Conservation (phyloP, 371 early-diverging fungal species). For the Mortierella sp. region DNA sequence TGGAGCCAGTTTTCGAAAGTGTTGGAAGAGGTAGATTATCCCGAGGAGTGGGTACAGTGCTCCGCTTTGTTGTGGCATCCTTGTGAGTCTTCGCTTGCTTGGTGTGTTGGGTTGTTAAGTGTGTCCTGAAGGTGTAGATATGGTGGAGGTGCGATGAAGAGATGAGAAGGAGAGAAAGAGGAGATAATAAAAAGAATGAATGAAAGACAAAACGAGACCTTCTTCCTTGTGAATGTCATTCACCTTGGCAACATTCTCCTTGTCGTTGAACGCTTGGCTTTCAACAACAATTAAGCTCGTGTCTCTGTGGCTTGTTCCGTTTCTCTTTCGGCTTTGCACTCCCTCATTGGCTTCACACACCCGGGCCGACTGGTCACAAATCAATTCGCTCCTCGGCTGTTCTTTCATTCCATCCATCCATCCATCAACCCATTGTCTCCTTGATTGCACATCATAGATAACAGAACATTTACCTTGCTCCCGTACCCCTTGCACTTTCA, state of each 20-base stretch:
- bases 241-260: not conserved
- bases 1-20: conserved; percentile 26
- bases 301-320: conserved; percentile 2
- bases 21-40: conserved; percentile 20
- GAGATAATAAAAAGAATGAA: not conserved
- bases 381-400: not conserved
- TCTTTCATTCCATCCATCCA: not conserved
- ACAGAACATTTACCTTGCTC: too few relatives aligned
- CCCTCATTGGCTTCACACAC: not conserved
- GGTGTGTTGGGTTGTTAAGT: not conserved
- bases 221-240: not conserved
- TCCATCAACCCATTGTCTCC: not conserved
- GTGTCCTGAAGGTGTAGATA: not conserved
- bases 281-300: not conserved
- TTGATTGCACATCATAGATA: not conserved
- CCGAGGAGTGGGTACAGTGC: conserved; percentile 28
- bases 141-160: not conserved
- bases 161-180: conserved; percentile 11
- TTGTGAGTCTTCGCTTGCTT: not conserved
- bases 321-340: not conserved
- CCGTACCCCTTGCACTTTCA: not conserved
- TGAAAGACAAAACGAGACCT: not conserved
- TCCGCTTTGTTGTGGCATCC: conserved; percentile 7
- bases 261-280: not conserved
- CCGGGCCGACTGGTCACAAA: not conserved